phyloP scores from a whole-genome alignment of 2,329 filamentous ascomycete genomes.

The Zymoseptoria crescenta region DNA sequence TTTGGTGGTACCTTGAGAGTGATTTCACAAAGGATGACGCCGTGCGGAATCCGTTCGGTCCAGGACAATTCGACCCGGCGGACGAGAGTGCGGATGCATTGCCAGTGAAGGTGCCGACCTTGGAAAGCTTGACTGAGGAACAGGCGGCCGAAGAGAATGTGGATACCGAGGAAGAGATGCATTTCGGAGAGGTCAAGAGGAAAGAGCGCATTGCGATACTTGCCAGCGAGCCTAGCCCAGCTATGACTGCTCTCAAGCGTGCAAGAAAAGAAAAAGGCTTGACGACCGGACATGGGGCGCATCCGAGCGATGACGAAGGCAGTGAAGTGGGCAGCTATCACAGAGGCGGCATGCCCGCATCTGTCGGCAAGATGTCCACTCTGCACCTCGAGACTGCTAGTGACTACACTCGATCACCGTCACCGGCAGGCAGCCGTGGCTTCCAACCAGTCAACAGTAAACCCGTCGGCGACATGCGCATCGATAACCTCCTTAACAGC shows the following conservation, averaged over 20 bases:
- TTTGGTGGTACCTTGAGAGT: conserved; percentile 98
- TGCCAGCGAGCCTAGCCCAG: conserved; percentile 63
- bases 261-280: conserved; percentile 41
- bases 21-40: conserved; percentile 86
- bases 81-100: conserved; percentile 35
- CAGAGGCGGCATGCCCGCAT: conserved; percentile 7
- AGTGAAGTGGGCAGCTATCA: conserved; percentile 21
- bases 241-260: conserved; percentile 47
- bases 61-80: conserved; percentile 36
- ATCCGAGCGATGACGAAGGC: conserved; percentile 26
- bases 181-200: conserved; percentile 65
- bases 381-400: conserved; percentile 32
- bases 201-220: conserved; percentile 65
- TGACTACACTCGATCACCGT: conserved; percentile 41
- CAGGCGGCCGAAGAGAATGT: conserved; percentile 64
- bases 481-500: conserved; percentile 43
- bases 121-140: conserved; percentile 58
- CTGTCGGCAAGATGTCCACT: conserved; percentile 10
- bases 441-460: conserved; percentile 35
- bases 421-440: conserved; percentile 26
- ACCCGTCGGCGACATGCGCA: conserved; percentile 38
- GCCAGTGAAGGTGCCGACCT: conserved; percentile 54
- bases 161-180: conserved; percentile 60
- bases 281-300: conserved; percentile 19
- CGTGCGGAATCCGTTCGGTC: conserved; percentile 82